Evolutionary conservation across 1,284 basidiomycete species (phyloP), one percentile per base, ranked within the genome.

Genomic region (Ceratobasidium sp.): DNA sequence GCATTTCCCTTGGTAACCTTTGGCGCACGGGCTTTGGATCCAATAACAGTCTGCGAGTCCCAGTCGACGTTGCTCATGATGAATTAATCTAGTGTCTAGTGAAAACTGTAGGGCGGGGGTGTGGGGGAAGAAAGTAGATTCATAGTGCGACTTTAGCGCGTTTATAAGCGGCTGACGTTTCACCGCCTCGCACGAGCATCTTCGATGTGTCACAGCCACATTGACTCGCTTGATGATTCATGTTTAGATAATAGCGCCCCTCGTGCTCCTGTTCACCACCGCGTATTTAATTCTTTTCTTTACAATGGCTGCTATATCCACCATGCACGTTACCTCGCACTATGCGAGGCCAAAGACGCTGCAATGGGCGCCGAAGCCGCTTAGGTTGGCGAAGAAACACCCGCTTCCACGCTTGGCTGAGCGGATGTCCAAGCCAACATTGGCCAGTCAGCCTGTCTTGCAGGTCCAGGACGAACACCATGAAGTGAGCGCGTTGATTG

Each of bases 31-130:
- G 87, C 86, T 80, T 89, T 94, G 79, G 79, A 85, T 74, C 95
- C 94, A 77, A 96, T 94, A 77, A 95, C 90, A 71, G 84, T 83
- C 80, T 91, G 91, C 78, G 80, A 81, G 75, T 94, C 91, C 91
- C 90, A 92, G 49, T 93, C 89, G 23, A 35, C 28, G 43, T 66
- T 35, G 63, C 44, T 49, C 63, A 66, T 66, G 61, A 63, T 63
- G 35, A 72, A 54, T 64, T 43, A 28, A 62, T 73, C 47, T 66
- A 73, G 47, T 57, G 63, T 67, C 46, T 71, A 46, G 21, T 32
- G 18, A 30, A n/a, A 26, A 26, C 28, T 46, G 44, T 18, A 14
- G 43, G 44, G 18, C 11, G 43, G 32, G 66, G 18, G 35, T 47
- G 21, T 35, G n/a, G n/a, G 43, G 32, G 35, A 38, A 50, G n/a